Evolutionary conservation across 495 filamentous ascomycete genomes (phyloP).

Genomic region (Tricharina praecox): DNA sequence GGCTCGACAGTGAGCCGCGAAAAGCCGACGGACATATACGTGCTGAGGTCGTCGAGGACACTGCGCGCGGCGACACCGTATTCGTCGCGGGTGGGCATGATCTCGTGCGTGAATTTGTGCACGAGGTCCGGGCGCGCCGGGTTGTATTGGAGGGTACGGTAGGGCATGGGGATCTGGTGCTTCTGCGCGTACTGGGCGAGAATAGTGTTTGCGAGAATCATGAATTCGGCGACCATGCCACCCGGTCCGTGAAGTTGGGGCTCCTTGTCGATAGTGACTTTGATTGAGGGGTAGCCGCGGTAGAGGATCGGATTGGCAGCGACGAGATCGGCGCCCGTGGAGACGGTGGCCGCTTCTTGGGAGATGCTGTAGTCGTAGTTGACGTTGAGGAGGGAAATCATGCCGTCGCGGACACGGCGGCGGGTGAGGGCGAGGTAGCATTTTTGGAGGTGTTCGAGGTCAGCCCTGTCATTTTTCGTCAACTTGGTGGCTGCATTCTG

Average conservation of each 20-base stretch:
- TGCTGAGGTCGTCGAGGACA: slow-evolving; percentile 29
- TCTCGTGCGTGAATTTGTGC: slow-evolving; percentile 22
- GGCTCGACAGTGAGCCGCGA: slow-evolving; percentile 27
- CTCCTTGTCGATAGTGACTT: slow-evolving; percentile 25
- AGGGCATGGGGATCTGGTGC: slow-evolving; percentile 63
- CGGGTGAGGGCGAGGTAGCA: slow-evolving; percentile 32
- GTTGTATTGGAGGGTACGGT: slow-evolving; percentile 48
- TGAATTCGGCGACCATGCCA: slow-evolving; percentile 43
- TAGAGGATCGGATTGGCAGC: slow-evolving; percentile 15
- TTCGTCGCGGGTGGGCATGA: slow-evolving; percentile 26
- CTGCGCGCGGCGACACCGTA: slow-evolving; percentile 19
- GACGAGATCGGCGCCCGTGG: slow-evolving; percentile 5
- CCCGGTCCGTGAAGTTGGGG: slow-evolving; percentile 17
- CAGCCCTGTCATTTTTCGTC: not conserved
- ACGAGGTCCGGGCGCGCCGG: slow-evolving; percentile 34
- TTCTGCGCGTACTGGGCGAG: slow-evolving; percentile 56
- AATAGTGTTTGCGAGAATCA: slow-evolving; percentile 62
- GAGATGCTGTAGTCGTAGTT: slow-evolving; percentile 8
- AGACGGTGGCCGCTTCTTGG: slow-evolving; percentile 1
- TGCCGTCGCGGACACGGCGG: slow-evolving; percentile 30
- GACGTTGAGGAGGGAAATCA: slow-evolving; percentile 7
- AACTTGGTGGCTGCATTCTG: slow-evolving; percentile 3
- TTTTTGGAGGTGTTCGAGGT: slow-evolving; percentile 30
- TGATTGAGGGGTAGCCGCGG: slow-evolving; percentile 25
- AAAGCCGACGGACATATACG: not conserved